phyloP scores from a whole-genome alignment of 208 protist species.

The Trichomonas tenax region DNA sequence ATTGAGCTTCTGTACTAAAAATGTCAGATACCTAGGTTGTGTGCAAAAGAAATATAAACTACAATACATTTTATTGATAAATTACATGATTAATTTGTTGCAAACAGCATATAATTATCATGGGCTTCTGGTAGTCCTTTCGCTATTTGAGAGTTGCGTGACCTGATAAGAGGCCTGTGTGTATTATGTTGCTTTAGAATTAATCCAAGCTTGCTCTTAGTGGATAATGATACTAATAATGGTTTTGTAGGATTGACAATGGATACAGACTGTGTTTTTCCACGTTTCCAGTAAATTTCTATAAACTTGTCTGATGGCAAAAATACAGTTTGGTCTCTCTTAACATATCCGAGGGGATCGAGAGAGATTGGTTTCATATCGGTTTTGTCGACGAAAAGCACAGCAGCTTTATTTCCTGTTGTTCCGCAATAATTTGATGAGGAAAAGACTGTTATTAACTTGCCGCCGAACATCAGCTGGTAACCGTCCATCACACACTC shows the following conservation, averaged over 20 bases:
- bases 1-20: too few relatives aligned
- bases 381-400: neutral
- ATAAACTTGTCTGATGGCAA: neutral
- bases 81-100: neutral
- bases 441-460: neutral
- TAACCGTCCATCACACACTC: neutral
- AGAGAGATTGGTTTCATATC: neutral
- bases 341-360: neutral
- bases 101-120: neutral
- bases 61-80: too few relatives aligned
- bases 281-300: neutral
- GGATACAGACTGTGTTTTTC: neutral
- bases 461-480: neutral
- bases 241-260: neutral
- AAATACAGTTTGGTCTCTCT: neutral
- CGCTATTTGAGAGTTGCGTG: neutral
- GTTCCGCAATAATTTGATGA: slow-evolving; percentile 6
- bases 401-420: neutral
- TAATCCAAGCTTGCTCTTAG: neutral
- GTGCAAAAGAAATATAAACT: neutral
- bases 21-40: too few relatives aligned
- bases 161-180: neutral
- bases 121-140: neutral
- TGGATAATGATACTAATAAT: neutral
- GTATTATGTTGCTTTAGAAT: neutral